Base-by-base conservation (phyloP, 192 early-diverging fungal genomes). In the Mortierella hygrophila region DNA sequence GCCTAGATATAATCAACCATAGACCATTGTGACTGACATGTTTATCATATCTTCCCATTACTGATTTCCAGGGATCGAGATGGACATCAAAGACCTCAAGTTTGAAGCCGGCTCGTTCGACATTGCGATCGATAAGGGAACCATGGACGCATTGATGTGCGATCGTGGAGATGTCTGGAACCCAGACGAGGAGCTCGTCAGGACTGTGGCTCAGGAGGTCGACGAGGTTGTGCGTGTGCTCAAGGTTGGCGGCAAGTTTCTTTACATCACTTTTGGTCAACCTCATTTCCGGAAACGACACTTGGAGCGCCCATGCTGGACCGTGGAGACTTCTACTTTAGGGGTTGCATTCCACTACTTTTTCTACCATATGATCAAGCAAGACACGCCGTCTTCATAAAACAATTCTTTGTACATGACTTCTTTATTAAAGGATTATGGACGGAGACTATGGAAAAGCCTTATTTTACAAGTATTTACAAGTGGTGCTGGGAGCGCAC, bases 211-310 rank as follows among this genome's bases (percentile, higher is more conserved):
- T 16, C 77, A 90, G 52, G 96, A 95, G 76, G 94, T 98, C 42
- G 91, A 92, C 52, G 95, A 98, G 81, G 96, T 96, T 23, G 87
- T 92, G n/a, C 86, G 93, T 18, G 94, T 94, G 40, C 90, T 98
- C 68, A 95, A 94, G 70, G 84, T 92, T 5, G 94, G 93, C 10
- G 96, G 96, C 41, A 89, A 90, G 70, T 98, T 98, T 81, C 90
- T 97, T 26, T 97, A 97, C 81, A 96, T 97, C 69, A 97, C 97
- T 1, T 98, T 96, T 91, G 96, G 95, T 29, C 96, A 97, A 89
- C 97, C 97, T 72, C 97, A 97, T 81, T 98, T 98, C 81, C 92
- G 96, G 63, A 93, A 90, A 79, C 83, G 92, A 72, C 94, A 96
- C 82, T 88, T 97, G 70, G 89, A 92, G 79, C 89, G 95, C 69